Evolutionary conservation across 2,329 filamentous ascomycete genomes (phyloP).

Genomic region (Dactylellina sp.): DNA sequence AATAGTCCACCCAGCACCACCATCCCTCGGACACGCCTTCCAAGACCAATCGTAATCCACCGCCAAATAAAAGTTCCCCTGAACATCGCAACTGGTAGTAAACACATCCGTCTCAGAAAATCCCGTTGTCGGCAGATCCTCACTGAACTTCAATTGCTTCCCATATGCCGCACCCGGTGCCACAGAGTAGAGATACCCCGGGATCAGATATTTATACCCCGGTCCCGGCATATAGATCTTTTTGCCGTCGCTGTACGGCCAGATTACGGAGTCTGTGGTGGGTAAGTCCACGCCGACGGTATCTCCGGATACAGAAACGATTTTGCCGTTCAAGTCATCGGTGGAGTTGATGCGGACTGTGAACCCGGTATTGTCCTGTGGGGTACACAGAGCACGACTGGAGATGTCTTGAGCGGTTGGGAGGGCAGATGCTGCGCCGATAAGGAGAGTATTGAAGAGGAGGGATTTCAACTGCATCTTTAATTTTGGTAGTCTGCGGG

Average conservation of each 20-base stretch:
- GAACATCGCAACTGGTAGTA: slow-evolving; percentile 48
- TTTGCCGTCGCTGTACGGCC: slow-evolving; percentile 35
- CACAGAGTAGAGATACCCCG: slow-evolving; percentile 38
- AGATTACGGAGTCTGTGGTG: slow-evolving; percentile 45
- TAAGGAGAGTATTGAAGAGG: slow-evolving; percentile 29
- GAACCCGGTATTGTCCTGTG: slow-evolving; percentile 47
- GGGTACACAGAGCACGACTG: slow-evolving; percentile 40
- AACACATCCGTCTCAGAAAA: slow-evolving; percentile 35
- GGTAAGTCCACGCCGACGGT: slow-evolving; percentile 46
- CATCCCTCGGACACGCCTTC: slow-evolving; percentile 37
- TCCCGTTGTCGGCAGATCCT: slow-evolving; percentile 27
- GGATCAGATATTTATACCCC: slow-evolving; percentile 49
- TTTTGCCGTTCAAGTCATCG: slow-evolving; percentile 40
- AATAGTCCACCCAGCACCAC: slow-evolving; percentile 31
- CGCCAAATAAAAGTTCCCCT: slow-evolving; percentile 41
- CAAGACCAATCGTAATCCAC: slow-evolving; percentile 38
- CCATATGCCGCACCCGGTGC: not conserved
- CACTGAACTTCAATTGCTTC: slow-evolving; percentile 46
- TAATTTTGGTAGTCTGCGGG: slow-evolving; percentile 1
- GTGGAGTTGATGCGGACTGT: slow-evolving; percentile 55
- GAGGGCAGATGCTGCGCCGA: slow-evolving; percentile 35
- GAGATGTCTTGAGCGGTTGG: slow-evolving; percentile 21
- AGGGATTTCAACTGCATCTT: slow-evolving; percentile 45
- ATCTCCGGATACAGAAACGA: slow-evolving; percentile 28
- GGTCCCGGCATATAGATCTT: slow-evolving; percentile 44